Evolutionary conservation across 1,284 basidiomycete species (phyloP), one percentile per base, ranked within the genome.

Genomic region (Fomitopsis pinicola): DNA sequence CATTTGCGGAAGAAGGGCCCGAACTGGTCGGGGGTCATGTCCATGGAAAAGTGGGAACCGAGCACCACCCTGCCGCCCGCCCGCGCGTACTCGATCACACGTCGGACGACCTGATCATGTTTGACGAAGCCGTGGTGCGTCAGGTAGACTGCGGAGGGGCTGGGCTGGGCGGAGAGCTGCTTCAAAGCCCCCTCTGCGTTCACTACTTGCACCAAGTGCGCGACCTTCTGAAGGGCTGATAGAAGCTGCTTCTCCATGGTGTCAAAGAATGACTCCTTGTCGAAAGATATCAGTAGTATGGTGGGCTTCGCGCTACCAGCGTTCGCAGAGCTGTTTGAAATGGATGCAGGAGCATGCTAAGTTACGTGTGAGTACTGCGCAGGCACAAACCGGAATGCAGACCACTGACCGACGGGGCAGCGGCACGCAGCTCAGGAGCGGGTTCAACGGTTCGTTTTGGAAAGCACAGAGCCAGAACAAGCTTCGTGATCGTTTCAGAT

Each of bases 21-120:
- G 9, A 45, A 19, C 10, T 2, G 17, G 15, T 28, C 52, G 17
- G 55, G 42, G 2, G 19, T 40, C 15, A 67, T 26, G 46, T 44
- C 12, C 53, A 58, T 64, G 53, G 63, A 57, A 59, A 66, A 64
- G 26, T 68, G 62, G 44, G 59, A 48, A 8, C 62, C 67, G 26
- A 66, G 40, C 19, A 67, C 58, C 53, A 67, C 61, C 5, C 61
- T 60, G 3, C 65, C 64, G 15, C 67, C 67, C 0, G 40, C 9
- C 17, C 62, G 64, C 1, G 62, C 56, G 44, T 64, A 68, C 14
- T 55, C 45, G 26, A 64, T 45, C 28, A 66, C 59, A 9, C 35
- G 48, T 14, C 35, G 14, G 35, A 63, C 42, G 14, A 68, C 42
- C 2, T 38, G 15, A 5, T 22, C 14, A 46, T 62, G 45, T 0